These are phyloP conservation scores for Wickerhamomyces chambardii DNA, from an alignment of 805 yeast genomes.

Conservation along the genomic window DNA sequence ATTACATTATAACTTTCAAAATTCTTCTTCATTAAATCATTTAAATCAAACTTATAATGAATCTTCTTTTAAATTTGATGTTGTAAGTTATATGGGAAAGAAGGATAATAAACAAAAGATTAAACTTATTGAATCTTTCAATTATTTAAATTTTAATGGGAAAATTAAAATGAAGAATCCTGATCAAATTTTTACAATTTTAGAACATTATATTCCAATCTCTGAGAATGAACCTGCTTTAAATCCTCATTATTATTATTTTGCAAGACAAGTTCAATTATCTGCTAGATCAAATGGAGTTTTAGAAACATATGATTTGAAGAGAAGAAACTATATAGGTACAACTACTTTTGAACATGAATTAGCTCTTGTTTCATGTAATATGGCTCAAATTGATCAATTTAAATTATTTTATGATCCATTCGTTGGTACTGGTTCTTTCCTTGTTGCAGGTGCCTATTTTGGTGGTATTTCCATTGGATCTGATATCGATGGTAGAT, in stretches of 20 bases:
- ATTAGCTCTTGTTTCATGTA: conserved; percentile 77
- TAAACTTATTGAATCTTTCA: conserved; percentile 60
- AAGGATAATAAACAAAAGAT: conserved; percentile 40
- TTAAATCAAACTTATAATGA: conserved; percentile 24
- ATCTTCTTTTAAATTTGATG: conserved; percentile 70
- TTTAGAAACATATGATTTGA: conserved; percentile 73
- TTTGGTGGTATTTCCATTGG: conserved; percentile 79
- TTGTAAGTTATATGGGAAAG: conserved; percentile 70
- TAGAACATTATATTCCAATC: conserved; percentile 63
- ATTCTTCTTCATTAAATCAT: conserved; percentile 3
- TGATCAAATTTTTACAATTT: conserved; percentile 55
- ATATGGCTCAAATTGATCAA: conserved; percentile 64
- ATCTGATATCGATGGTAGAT: conserved; percentile 83
- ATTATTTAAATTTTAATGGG: conserved; percentile 66
- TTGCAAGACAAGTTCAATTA: conserved; percentile 62
- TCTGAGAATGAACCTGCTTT: conserved; percentile 31
- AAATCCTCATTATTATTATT: conserved; percentile 50
- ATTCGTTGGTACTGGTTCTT: conserved; percentile 95
- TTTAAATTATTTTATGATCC: conserved; percentile 83
- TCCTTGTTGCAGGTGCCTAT: conserved; percentile 78
- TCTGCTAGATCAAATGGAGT: conserved; percentile 56
- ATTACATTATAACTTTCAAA: conserved; percentile 40
- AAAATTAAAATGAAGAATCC: conserved; percentile 73
- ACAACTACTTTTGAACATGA: conserved; percentile 98
- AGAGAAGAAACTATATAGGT: conserved; percentile 80